Evolutionary conservation across 208 protist species (phyloP), one percentile per base, ranked within the genome.

Genomic region (Leishmania aethiopica): DNA sequence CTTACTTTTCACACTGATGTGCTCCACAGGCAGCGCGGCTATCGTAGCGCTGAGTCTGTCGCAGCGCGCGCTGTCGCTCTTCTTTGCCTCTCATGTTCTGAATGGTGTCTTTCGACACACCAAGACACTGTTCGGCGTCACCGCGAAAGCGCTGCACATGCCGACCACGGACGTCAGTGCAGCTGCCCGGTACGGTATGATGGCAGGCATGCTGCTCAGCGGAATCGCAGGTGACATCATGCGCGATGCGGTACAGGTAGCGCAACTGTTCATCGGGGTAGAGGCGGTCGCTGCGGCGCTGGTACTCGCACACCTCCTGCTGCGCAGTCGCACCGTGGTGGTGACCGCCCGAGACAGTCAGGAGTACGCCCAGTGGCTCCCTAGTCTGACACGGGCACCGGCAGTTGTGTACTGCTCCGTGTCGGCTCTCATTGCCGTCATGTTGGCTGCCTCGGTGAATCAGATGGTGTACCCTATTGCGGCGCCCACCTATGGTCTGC

Each of bases 101-200:
- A 92, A 84, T 74, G 93, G 93, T 37, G 7, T 93, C 11, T 88
- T 95, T 70, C 84, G 88, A 1, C 93, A 96, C 59, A 79, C 83
- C 13, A 93, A 93, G 74, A 82, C 82, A 37, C 84, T 89, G 60
- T 89, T 89, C 32, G 78, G 37, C 7, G 75, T 74, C 35, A 67
- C 83, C 28, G 71, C 57, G 6, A 59, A 70, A 3, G 60, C 78
- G 4, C 75, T 87, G 40, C 67, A 71, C 53, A 75, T 77, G 57
- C 11, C 85, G 0, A 69, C 78, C 28, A 59, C 45, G 0, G 37
- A 75, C 10, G 49, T 85, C 0, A 62, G 67, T 0, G 60, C 75
- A 8, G 75, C 75, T 35, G 8, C 79, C 2, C 69, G 70, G 5
- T 88, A 85, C 69, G 86, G 89, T 59, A 59, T 83, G 69, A 78